A percentile compares a stretch with the other conserved stretches of the same genome.
Evolutionary conservation across 2,329 filamentous ascomycete species (phyloP).

Genomic region (Diaporthe ampelina): DNA sequence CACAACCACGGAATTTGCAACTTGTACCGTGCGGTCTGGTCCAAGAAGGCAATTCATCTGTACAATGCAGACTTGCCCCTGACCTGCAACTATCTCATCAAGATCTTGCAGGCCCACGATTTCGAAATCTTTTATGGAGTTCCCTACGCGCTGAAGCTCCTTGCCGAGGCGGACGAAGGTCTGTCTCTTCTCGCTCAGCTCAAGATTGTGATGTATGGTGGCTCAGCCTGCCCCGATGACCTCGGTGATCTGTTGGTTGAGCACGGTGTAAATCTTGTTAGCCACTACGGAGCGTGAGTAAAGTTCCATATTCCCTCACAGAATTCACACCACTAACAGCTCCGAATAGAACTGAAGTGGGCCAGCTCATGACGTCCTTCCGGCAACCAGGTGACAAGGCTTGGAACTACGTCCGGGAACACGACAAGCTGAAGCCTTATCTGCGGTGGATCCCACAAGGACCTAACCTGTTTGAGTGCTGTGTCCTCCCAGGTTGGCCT

Average conservation of each 20-base stretch:
- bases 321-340: not conserved
- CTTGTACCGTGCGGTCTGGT: constrained; percentile 66
- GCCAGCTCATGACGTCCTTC: constrained; percentile 73
- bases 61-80: constrained; percentile 70
- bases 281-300: constrained; percentile 69
- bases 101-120: constrained; percentile 56
- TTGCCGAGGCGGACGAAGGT: constrained; percentile 70
- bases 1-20: constrained; percentile 72
- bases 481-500: constrained; percentile 54
- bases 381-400: constrained; percentile 65
- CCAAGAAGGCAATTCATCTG: constrained; percentile 63
- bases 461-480: constrained; percentile 54
- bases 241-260: constrained; percentile 67
- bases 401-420: constrained; percentile 73
- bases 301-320: too few species aligned
- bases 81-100: constrained; percentile 62
- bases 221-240: constrained; percentile 71
- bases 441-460: constrained; percentile 51
- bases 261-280: constrained; percentile 67
- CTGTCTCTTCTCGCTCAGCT: constrained; percentile 60
- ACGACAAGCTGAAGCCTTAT: constrained; percentile 55
- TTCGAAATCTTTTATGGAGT: constrained; percentile 72
- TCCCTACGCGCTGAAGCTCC: constrained; percentile 74
- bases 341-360: constrained; percentile 65
- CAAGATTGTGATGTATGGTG: constrained; percentile 69